A percentile compares a stretch with the other conserved stretches of the same genome.
Evolutionary conservation across 148 eudicot genomes (phyloP).

Genomic region (Pharnaceum exiguum): DNA sequence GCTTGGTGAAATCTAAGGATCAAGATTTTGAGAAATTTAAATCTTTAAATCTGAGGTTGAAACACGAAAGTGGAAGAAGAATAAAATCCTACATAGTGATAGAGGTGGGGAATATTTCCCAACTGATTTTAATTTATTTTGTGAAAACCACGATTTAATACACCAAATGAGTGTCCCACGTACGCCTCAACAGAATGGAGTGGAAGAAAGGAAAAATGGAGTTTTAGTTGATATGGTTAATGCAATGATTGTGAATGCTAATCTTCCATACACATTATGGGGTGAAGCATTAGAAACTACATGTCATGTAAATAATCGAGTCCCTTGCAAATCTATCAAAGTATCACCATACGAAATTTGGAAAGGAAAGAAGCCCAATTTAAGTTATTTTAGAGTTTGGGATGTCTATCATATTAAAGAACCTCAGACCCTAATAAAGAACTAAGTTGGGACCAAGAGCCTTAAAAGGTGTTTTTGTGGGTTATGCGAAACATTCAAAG

Average conservation of each 20-base stretch:
- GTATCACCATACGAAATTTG: background rate
- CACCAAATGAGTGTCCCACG: slow-evolving; percentile 1
- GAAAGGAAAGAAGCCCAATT: background rate
- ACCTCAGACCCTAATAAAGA: background rate
- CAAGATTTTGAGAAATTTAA: background rate
- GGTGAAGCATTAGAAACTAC: slow-evolving; percentile 3
- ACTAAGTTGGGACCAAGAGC: background rate
- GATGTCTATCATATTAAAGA: background rate
- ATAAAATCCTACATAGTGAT: background rate
- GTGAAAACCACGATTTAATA: background rate
- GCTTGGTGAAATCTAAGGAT: background rate
- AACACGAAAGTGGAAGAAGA: slow-evolving; percentile 6
- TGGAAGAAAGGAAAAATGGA: slow-evolving; percentile 1
- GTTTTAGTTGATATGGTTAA: background rate
- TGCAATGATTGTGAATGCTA: slow-evolving; percentile 8
- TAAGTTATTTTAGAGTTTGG: slow-evolving; percentile 7
- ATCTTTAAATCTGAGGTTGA: slow-evolving; percentile 3
- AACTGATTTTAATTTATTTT: background rate
- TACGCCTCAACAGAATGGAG: slow-evolving; percentile 5
- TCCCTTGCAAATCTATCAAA: background rate
- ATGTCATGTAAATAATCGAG: slow-evolving; percentile 11
- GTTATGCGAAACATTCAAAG: slow-evolving; percentile 1
- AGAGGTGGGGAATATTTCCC: slow-evolving; percentile 11
- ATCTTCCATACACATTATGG: slow-evolving; percentile 3
- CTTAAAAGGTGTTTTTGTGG: slow-evolving; percentile 1